Conservation (phyloP, 345 rosid genomes). For the Boechera retrofracta region DNA sequence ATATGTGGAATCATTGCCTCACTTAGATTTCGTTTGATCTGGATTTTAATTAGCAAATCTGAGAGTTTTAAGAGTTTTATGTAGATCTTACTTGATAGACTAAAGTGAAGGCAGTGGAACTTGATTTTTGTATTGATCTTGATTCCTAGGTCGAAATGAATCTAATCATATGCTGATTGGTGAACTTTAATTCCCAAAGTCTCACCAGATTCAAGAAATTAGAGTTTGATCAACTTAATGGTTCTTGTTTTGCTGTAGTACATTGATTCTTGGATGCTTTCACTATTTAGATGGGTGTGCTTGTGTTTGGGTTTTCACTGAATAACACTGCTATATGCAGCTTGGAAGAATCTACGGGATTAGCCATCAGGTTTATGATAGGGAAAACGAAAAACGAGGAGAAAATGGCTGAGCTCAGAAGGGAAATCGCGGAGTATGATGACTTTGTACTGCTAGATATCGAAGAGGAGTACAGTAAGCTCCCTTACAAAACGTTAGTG, state of each 20-base stretch:
- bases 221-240: neutral
- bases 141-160: conserved; percentile 5
- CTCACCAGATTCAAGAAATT: conserved; percentile 2
- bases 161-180: neutral
- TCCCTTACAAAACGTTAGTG: conserved; percentile 92
- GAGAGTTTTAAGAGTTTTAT: neutral
- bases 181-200: neutral
- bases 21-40: neutral
- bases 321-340: conserved; percentile 39
- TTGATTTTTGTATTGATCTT: conserved; percentile 18
- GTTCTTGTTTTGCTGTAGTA: neutral
- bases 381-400: conserved; percentile 60
- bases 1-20: neutral
- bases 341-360: conserved; percentile 83
- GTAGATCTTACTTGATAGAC: neutral
- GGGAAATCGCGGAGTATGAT: conserved; percentile 72
- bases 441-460: conserved; percentile 80
- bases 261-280: conserved; percentile 18
- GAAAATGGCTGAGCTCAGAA: conserved; percentile 64
- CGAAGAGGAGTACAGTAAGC: conserved; percentile 93
- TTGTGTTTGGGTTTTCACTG: neutral
- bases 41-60: conserved; percentile 6
- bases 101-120: neutral
- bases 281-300: neutral
- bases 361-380: conserved; percentile 74